Conservation (phyloP, 768 basidiomycete species). For the Leccinum longicurvipes region DNA sequence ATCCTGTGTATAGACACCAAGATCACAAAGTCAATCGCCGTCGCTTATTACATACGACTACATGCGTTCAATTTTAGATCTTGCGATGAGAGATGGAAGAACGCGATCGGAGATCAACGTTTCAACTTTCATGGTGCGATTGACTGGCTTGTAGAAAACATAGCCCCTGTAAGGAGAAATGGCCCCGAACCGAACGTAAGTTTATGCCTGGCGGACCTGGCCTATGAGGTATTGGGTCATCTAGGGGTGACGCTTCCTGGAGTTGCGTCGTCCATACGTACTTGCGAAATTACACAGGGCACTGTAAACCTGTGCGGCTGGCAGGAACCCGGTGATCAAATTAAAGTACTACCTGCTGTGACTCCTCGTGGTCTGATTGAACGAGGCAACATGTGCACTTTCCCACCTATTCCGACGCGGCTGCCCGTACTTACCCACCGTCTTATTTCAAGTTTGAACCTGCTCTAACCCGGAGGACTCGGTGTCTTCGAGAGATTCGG, state of each 20-base stretch:
- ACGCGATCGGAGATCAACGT: neutral
- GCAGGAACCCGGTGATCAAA: neutral
- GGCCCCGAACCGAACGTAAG: neutral
- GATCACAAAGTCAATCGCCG: conserved; percentile 11
- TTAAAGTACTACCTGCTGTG: neutral
- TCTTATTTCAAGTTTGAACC: too few relatives aligned
- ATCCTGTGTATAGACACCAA: conserved; percentile 1
- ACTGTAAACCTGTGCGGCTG: neutral
- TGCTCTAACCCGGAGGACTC: neutral
- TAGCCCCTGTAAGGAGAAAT: neutral
- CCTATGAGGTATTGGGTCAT: neutral
- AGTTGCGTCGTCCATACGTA: neutral
- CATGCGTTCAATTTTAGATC: neutral
- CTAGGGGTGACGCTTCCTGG: neutral
- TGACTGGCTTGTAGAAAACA: neutral
- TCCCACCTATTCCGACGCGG: too few relatives aligned
- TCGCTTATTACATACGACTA: neutral
- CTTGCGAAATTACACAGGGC: neutral
- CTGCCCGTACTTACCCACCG: too few relatives aligned
- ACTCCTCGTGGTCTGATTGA: neutral
- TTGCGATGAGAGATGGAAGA: neutral
- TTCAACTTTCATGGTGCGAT: neutral
- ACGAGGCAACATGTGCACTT: neutral
- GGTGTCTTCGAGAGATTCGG: neutral
- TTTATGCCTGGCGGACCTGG: neutral